These are phyloP conservation scores for Podospora tetraspora DNA, from an alignment of 495 filamentous ascomycete genomes.

Conservation along the genomic window DNA sequence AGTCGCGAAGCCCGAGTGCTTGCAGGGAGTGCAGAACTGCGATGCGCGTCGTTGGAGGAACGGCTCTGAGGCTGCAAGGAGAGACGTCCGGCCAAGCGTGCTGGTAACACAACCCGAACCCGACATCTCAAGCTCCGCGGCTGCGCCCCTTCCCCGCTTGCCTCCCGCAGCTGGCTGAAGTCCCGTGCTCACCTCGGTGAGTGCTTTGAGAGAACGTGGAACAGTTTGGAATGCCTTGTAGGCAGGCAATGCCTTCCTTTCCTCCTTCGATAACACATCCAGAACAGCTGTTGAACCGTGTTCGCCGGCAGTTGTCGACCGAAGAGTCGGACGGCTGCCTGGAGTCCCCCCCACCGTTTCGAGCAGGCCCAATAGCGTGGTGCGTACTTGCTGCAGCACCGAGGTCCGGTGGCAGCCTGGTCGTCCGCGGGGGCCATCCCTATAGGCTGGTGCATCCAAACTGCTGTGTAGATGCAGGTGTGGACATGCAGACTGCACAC, in stretches of 20 bases:
- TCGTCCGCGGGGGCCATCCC: not conserved
- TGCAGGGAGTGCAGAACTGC: not conserved
- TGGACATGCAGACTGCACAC: not conserved
- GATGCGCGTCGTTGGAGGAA: not conserved
- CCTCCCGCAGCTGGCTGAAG: not conserved
- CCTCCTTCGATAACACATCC: not conserved
- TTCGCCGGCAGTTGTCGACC: not conserved
- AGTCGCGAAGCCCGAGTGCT: not conserved
- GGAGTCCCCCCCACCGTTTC: not conserved
- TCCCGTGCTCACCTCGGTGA: not conserved
- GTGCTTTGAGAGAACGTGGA: not conserved
- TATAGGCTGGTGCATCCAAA: not conserved
- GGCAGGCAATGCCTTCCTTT: not conserved
- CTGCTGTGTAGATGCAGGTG: too few species aligned
- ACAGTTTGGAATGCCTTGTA: not conserved
- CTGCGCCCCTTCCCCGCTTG: not conserved
- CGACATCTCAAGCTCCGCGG: not conserved
- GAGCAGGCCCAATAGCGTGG: not conserved
- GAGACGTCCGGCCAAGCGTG: too few species aligned
- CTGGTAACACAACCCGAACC: not conserved
- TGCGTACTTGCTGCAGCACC: not conserved
- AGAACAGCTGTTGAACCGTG: not conserved
- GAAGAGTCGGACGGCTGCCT: not conserved
- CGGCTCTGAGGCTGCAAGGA: too few species aligned
- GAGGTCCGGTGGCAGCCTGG: not conserved